Evolutionary conservation across 306 rosid species (phyloP).

Genomic region (Rubus idaeus): DNA sequence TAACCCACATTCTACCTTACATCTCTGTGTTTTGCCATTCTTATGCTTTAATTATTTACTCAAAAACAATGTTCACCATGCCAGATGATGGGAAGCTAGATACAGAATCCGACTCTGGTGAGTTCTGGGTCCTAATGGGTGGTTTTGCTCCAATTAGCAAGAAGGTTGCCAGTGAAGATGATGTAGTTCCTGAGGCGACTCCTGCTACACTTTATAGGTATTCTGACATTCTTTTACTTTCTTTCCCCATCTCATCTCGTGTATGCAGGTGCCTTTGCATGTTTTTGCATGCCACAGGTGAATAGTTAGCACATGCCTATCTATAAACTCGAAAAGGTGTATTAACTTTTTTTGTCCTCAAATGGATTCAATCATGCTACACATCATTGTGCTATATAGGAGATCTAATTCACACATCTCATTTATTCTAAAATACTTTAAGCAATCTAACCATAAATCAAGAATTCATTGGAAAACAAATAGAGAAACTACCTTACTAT

Average conservation of each 20-base stretch:
- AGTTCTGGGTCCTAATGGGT: slow-evolving; percentile 98
- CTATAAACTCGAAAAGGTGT: not conserved
- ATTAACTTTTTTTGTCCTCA: not conserved
- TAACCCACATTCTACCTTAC: slow-evolving; percentile 16
- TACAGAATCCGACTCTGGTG: slow-evolving; percentile 98
- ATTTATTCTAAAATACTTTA: not conserved
- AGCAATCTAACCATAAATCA: not conserved
- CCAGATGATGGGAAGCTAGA: slow-evolving; percentile 98
- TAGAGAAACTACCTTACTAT: not conserved
- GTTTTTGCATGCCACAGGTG: not conserved
- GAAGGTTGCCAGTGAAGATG: slow-evolving; percentile 83
- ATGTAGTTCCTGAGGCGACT: slow-evolving; percentile 73
- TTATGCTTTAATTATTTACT: not conserved
- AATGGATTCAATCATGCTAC: not conserved
- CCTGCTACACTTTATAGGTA: slow-evolving; percentile 91
- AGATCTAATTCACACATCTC: not conserved
- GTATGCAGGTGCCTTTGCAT: not conserved
- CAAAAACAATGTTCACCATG: slow-evolving; percentile 24
- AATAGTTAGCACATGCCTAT: not conserved
- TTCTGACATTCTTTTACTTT: not conserved
- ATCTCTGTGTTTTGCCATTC: slow-evolving; percentile 27
- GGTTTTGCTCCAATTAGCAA: slow-evolving; percentile 99
- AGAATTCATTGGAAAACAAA: not conserved
- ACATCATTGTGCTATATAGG: not conserved
- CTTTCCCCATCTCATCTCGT: not conserved